Evolutionary conservation across 768 basidiomycete genomes (phyloP).

Genomic region (Rhodotorula kratochvilovae): DNA sequence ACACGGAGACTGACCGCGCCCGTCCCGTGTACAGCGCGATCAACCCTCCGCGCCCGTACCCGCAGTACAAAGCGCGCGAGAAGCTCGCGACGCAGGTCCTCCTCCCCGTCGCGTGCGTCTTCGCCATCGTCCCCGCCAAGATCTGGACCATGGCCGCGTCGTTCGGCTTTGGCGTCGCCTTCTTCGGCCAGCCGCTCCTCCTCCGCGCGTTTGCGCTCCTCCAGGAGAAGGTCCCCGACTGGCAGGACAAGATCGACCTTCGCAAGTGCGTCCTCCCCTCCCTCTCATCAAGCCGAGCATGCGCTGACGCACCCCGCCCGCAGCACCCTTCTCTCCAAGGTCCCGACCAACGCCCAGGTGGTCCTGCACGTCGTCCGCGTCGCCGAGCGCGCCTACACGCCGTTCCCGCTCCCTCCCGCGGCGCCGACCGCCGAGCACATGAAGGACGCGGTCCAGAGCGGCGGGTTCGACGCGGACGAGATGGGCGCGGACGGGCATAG

Average conservation of each 20-base stretch:
- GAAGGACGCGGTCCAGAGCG: constrained; percentile 46
- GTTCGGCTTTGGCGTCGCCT: constrained; percentile 48
- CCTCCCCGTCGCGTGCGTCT: constrained; percentile 43
- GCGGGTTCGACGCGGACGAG: constrained; percentile 39
- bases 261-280: constrained; percentile 45
- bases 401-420: constrained; percentile 38
- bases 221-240: constrained; percentile 48
- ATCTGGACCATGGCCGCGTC: constrained; percentile 46
- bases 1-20: neutral
- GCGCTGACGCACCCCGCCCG: constrained; percentile 30
- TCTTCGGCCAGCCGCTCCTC: constrained; percentile 50
- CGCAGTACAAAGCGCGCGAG: constrained; percentile 46
- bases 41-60: constrained; percentile 47
- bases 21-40: constrained; percentile 43
- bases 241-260: constrained; percentile 48
- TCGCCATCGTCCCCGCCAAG: constrained; percentile 42
- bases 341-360: constrained; percentile 50
- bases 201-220: constrained; percentile 44
- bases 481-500: constrained; percentile 13
- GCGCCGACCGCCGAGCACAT: constrained; percentile 44
- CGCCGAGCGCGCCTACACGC: constrained; percentile 43
- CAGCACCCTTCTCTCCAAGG: constrained; percentile 46
- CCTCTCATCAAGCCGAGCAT: neutral
- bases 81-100: constrained; percentile 48
- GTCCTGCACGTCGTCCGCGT: constrained; percentile 49